phyloP scores from a whole-genome alignment of 1,284 basidiomycete genomes.

The Termitomyces sp. region DNA sequence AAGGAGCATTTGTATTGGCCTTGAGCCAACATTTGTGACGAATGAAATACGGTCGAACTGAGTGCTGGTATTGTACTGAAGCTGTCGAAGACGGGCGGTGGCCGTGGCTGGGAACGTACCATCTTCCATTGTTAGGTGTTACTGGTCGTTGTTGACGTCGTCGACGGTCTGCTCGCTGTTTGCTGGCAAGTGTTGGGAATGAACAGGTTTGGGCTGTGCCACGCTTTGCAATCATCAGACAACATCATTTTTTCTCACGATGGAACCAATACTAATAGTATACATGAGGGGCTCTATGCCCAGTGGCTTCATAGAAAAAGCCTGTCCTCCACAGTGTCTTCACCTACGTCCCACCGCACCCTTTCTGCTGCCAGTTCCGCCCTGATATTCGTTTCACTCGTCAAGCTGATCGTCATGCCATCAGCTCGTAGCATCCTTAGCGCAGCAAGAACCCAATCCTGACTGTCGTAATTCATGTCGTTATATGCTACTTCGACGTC shows the following conservation, averaged over 20 bases:
- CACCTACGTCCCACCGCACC: constrained; percentile 14
- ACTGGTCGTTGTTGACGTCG: constrained; percentile 4
- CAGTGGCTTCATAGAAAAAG: constrained; percentile 9
- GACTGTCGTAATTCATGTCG: constrained; percentile 21
- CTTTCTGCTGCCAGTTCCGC: constrained; percentile 16
- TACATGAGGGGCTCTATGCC: neutral
- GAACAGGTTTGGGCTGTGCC: constrained; percentile 4
- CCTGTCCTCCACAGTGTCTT: constrained; percentile 22
- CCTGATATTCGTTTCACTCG: constrained; percentile 16
- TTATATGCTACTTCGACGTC: constrained; percentile 18
- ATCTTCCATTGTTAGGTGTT: constrained; percentile 61
- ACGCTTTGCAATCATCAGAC: constrained; percentile 2
- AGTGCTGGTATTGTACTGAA: constrained; percentile 17
- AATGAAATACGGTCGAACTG: constrained; percentile 18
- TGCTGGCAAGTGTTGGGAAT: constrained; percentile 8
- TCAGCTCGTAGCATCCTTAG: constrained; percentile 18
- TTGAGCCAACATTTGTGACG: constrained; percentile 28
- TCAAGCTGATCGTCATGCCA: constrained; percentile 12
- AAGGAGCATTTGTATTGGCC: constrained; percentile 21
- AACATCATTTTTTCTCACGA: constrained; percentile 1
- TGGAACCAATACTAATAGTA: neutral
- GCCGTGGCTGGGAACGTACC: constrained; percentile 68
- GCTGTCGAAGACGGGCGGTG: constrained; percentile 15
- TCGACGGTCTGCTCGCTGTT: constrained; percentile 1
- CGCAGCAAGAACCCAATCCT: constrained; percentile 24